phyloP scores from a whole-genome alignment of 805 yeast species.

The Candida pseudoglaebosa region DNA sequence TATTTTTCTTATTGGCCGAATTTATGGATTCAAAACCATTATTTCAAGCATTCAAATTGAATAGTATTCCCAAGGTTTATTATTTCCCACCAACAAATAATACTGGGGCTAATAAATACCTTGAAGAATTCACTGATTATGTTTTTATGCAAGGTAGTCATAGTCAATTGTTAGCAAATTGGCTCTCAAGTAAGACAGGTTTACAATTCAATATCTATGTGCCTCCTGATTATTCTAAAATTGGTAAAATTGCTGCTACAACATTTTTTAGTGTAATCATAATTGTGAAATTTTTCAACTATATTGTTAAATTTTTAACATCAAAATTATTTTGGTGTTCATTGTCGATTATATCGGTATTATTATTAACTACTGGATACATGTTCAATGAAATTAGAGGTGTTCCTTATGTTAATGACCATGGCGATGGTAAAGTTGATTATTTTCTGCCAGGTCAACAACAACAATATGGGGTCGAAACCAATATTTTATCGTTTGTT shows the following conservation, averaged over 20 bases:
- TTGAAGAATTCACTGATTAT: conserved; percentile 33
- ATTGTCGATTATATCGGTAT: conserved; percentile 53
- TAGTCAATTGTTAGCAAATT: conserved; percentile 30
- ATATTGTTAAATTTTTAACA: conserved; percentile 38
- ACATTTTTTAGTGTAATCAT: conserved; percentile 7
- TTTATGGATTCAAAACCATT: conserved; percentile 52
- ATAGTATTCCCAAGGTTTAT: conserved; percentile 75
- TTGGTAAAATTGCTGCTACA: conserved; percentile 25
- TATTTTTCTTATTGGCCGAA: conserved; percentile 76
- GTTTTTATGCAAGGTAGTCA: conserved; percentile 46
- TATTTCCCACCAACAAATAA: conserved; percentile 51
- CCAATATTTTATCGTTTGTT: conserved; percentile 74
- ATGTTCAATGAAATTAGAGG: conserved; percentile 89
- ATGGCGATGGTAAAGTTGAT: conserved; percentile 29
- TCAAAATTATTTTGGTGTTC: conserved; percentile 72
- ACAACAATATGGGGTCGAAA: conserved; percentile 80
- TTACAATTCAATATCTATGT: conserved; percentile 31
- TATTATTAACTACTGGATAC: conserved; percentile 80
- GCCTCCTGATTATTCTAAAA: conserved; percentile 41
- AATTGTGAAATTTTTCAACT: conserved; percentile 26
- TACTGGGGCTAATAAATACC: conserved; percentile 24
- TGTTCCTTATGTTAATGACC: conserved; percentile 56
- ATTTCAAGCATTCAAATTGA: conserved; percentile 52
- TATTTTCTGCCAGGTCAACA: conserved; percentile 59
- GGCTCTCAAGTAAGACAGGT: conserved; percentile 34